Evolutionary conservation across 2,329 filamentous ascomycete species (phyloP), one percentile per base, ranked within the genome.

Genomic region (Bimuria novae-zelandiae): DNA sequence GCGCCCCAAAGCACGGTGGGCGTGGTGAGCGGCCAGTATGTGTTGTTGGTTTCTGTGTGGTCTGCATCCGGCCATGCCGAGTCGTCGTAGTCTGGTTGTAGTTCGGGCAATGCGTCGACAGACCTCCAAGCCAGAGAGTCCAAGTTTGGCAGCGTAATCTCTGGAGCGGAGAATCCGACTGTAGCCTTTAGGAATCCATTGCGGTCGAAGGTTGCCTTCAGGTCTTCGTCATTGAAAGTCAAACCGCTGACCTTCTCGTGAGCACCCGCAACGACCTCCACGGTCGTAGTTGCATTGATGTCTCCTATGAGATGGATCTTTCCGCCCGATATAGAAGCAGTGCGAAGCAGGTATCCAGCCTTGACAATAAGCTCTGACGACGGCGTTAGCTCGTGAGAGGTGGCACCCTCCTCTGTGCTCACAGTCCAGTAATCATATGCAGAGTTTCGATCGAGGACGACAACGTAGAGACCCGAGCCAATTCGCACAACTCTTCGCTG

Each of bases 361-460:
- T 84, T 82, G 35, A 86, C 70, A 41, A 89, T 83, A 10, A 87
- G 50, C 23, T 62, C 60, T 1, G 60, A 62, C 1, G 61, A 61
- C 6, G 47, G 30, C 1, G 53, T 61, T 7, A 50, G 46, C 10
- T 60, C 42, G 23, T 62, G 60, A 10, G 60, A 51, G 46, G 61
- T 62, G 17, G 45, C 52, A 8, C 53, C 58, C 46, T 54, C 49
- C 1, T 55, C 33, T 2, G 60, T 62, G 25, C 58, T 64, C 0
- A 85, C 76, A 0, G 84, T 83, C 85, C 85, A 89, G 70, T 86
- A 87, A 47, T 84, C 82, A 67, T 89, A 89, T 0, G 85, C 86
- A 4, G 80, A 76, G 52, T 87, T 84, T 29, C 85, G 82, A 59
- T 87, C 85, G 12, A 83, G 69, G 17, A 86, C 75, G 52, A 84